Percentiles rank a stretch among this genome's conserved stretches.
Conservation (phyloP, 2,329 filamentous ascomycete genomes). For the Penicillium sumatraense region DNA sequence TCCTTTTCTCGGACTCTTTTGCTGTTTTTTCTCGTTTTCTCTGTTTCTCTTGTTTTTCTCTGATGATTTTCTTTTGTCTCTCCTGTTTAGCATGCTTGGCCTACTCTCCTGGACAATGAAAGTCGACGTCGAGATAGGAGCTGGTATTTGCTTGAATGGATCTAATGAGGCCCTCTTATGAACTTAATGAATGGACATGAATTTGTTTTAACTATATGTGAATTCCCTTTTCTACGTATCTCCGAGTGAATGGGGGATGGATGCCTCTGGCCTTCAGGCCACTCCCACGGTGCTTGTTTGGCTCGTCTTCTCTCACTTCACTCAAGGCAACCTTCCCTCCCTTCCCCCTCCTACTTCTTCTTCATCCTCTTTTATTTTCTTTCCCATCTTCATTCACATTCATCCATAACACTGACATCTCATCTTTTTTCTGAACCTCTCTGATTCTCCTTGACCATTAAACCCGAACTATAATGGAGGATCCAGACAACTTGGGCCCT, state of each 20-base stretch:
- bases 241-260: too few relatives aligned
- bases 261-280: too few relatives aligned
- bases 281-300: neutral
- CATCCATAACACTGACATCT: too few relatives aligned
- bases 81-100: conserved; percentile 17
- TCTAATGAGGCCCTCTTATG: conserved; percentile 14
- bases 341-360: neutral
- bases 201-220: neutral
- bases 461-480: neutral
- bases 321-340: neutral
- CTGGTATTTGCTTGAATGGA: conserved; percentile 15
- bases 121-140: conserved; percentile 2
- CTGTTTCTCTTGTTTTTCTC: conserved; percentile 1
- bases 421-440: neutral
- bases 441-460: neutral
- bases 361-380: neutral
- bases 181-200: conserved; percentile 15
- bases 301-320: neutral
- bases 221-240: neutral
- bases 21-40: conserved; percentile 11
- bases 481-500: neutral
- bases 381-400: too few relatives aligned
- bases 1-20: conserved; percentile 26
- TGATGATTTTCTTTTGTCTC: conserved; percentile 32
- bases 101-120: conserved; percentile 10